Base-by-base conservation (phyloP, 441 rosid species). In the Adansonia rubrostipa region DNA sequence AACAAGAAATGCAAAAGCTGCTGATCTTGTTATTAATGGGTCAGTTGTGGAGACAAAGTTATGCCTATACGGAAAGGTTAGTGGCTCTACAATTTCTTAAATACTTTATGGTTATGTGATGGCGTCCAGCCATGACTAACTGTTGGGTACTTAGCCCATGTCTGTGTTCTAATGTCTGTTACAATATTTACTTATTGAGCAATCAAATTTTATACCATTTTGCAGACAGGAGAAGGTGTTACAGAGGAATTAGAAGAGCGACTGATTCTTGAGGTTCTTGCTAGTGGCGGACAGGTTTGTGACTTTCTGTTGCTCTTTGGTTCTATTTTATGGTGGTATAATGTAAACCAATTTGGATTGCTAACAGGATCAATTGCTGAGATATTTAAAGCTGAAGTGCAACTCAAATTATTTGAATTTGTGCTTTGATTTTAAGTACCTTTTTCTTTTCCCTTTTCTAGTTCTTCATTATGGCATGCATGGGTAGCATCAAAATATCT, bases 201-300 rank as follows among this genome's bases (percentile, higher is more conserved):
- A 75, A 64, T 71, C 71, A 48, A 73, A 61, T 67, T 85, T 81
- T 79, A 40, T 79, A 36, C 75, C 77, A 47, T 75, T 79, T 67
- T 82, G 82, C 84, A 94, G 99, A 84, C 83, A 82, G 92, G 83
- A 57, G 92, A 87, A 77, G 85, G 72, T 60, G 78, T 80, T 77
- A 91, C 84, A 57, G 82, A 82, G 80, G 78, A 86, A 86, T 81
- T 66, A 76, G 94, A 90, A 80, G 99, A 96, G 91, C 85, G 80
- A 48, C 82, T 90, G 62, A 90, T 97, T 87, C 87, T 95, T 66
- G 91, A 95, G 86, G 87, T 95, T 87, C 92, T 88, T 88, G 98
- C 97, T 79, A 85, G 90, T 75, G 99, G 99, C 73, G 99, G 93
- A 86, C 94, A 94, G 99, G 99, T 97, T 85, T 79, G 95, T 85